Evolutionary conservation across 1,139 yeast genomes (phyloP).

Genomic region (Blastobotrys aristatus): DNA sequence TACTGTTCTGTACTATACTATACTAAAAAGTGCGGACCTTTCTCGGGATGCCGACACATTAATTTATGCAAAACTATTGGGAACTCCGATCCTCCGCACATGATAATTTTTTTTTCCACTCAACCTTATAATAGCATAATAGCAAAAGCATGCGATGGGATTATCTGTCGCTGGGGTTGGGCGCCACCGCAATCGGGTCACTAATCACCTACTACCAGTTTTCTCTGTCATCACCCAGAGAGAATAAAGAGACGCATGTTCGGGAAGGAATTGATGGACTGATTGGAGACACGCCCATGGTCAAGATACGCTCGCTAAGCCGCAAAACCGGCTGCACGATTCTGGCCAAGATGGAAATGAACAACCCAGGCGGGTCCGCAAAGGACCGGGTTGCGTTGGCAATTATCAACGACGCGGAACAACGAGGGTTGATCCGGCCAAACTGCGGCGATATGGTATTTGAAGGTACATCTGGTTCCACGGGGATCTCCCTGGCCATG

Average conservation of each 20-base stretch:
- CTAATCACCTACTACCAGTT: no score
- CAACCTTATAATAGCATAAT: not conserved
- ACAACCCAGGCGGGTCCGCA: conserved; percentile 94
- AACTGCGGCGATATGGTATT: conserved; percentile 61
- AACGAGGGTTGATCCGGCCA: conserved; percentile 52
- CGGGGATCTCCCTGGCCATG: conserved; percentile 90
- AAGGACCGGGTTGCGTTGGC: conserved; percentile 92
- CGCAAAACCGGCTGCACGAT: conserved; percentile 72
- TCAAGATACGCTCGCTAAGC: conserved; percentile 73
- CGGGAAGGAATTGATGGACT: conserved; percentile 49
- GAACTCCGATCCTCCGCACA: no score
- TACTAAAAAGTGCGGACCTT: no score
- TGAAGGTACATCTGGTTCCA: conserved; percentile 95
- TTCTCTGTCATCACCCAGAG: not conserved
- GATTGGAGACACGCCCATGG: conserved; percentile 84
- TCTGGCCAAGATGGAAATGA: conserved; percentile 79
- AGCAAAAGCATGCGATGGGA: no score
- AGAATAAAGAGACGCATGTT: not conserved
- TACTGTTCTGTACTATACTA: no score
- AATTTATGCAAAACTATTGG: no score
- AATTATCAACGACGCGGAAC: conserved; percentile 66
- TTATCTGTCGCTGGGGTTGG: no score
- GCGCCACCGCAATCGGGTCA: no score
- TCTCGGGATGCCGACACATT: no score
- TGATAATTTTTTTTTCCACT: no score